Evolutionary conservation across 306 rosid species (phyloP).

Genomic region (Inga leiocalycina): DNA sequence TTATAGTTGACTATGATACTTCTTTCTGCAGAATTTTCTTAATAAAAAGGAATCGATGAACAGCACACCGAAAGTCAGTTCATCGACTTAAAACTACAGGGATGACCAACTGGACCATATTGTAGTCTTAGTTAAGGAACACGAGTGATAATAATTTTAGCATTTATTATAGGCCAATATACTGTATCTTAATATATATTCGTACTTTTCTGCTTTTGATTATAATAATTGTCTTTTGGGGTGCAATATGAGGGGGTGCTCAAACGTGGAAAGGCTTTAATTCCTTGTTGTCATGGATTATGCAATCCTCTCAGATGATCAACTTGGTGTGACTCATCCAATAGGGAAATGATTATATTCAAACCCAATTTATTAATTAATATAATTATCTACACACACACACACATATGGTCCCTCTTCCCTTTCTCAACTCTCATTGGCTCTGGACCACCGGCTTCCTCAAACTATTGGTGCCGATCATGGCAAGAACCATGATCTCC

Average conservation of each 20-base stretch:
- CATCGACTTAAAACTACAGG: not conserved
- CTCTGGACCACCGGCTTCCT: constrained; percentile 36
- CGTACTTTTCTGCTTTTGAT: not conserved
- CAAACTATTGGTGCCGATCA: constrained; percentile 39
- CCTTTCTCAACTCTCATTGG: constrained; percentile 23
- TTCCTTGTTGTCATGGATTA: constrained; percentile 35
- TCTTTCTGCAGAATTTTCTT: no score
- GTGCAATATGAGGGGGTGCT: not conserved
- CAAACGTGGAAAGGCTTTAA: constrained; percentile 38
- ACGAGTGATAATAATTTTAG: not conserved
- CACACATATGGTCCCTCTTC: no score
- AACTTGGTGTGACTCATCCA: constrained; percentile 38
- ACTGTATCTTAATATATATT: not conserved
- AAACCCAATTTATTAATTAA: not conserved
- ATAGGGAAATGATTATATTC: constrained; percentile 17
- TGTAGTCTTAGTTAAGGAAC: not conserved
- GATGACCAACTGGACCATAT: not conserved
- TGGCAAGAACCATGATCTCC: constrained; percentile 20
- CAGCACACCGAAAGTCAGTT: not conserved
- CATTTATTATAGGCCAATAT: not conserved
- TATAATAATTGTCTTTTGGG: not conserved
- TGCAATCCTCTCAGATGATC: constrained; percentile 32
- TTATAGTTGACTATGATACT: no score
- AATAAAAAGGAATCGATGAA: not conserved
- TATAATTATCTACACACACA: constrained; percentile 11